Conservation (phyloP, 2,329 filamentous ascomycete species). For the Venturia effusa region DNA sequence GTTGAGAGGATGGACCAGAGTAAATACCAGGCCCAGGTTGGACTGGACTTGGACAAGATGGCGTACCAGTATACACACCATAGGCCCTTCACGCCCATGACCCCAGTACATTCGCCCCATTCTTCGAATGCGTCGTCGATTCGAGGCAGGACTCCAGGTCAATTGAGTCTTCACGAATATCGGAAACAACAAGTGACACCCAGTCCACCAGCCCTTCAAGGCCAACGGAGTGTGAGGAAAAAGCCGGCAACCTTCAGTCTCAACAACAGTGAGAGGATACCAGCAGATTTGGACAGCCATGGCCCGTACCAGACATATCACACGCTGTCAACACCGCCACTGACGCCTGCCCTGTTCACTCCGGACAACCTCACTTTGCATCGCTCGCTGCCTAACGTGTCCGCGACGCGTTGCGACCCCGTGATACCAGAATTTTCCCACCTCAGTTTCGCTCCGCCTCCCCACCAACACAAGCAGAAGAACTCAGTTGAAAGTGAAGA, state of each 20-base stretch:
- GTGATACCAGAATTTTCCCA: background rate
- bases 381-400: background rate
- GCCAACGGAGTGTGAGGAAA: constrained; percentile 10
- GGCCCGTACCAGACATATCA: background rate
- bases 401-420: background rate
- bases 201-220: constrained; percentile 10
- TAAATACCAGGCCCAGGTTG: background rate
- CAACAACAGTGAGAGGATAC: constrained; percentile 1
- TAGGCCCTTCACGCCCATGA: constrained; percentile 7
- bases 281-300: background rate
- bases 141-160: constrained; percentile 8
- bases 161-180: constrained; percentile 12
- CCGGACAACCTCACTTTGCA: background rate
- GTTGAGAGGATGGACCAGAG: background rate
- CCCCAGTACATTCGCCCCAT: constrained; percentile 11
- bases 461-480: background rate
- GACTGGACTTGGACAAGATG: constrained; percentile 8
- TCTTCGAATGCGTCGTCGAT: constrained; percentile 6
- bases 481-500: background rate
- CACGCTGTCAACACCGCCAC: constrained; percentile 3
- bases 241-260: background rate
- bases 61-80: constrained; percentile 9
- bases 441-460: background rate
- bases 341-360: constrained; percentile 6
- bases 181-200: constrained; percentile 10